These are phyloP conservation scores for Strombidium stylifer DNA, from an alignment of 73 alveolate genomes.

Conservation along the genomic window DNA sequence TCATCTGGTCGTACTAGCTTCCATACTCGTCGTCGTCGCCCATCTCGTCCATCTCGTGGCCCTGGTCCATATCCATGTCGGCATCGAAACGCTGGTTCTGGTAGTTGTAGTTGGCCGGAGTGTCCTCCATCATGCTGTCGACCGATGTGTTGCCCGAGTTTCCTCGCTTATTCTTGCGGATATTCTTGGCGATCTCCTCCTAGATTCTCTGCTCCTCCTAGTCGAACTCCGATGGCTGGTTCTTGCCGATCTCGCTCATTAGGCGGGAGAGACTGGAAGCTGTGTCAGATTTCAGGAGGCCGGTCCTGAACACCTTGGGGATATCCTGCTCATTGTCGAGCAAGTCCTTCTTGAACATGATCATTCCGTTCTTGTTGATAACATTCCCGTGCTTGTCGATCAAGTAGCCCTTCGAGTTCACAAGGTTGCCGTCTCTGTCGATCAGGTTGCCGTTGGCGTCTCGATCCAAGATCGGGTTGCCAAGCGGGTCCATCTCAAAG, in stretches of 20 bases:
- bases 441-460: slow-evolving; percentile 3
- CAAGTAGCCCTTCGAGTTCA: slow-evolving; percentile 15
- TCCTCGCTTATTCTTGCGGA: slow-evolving; percentile 6
- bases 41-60: background rate
- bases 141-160: slow-evolving; percentile 49
- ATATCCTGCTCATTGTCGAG: slow-evolving; percentile 34
- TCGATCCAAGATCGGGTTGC: slow-evolving; percentile 22
- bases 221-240: background rate
- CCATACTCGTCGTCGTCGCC: background rate
- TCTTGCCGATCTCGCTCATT: slow-evolving; percentile 34
- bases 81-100: slow-evolving; percentile 29
- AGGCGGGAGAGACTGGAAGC: slow-evolving; percentile 29
- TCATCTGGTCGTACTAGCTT: too few relatives aligned
- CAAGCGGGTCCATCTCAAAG: slow-evolving; percentile 38
- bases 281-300: slow-evolving; percentile 48
- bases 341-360: slow-evolving; percentile 35
- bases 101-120: slow-evolving; percentile 42
- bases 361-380: slow-evolving; percentile 17
- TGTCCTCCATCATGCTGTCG: slow-evolving; percentile 44
- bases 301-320: slow-evolving; percentile 51
- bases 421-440: slow-evolving; percentile 33
- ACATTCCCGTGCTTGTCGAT: slow-evolving; percentile 22
- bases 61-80: background rate
- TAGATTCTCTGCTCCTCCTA: slow-evolving; percentile 2
- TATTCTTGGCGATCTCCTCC: slow-evolving; percentile 26